Base-by-base conservation (phyloP, 306 rosid genomes). In the Coriaria nepalensis region DNA sequence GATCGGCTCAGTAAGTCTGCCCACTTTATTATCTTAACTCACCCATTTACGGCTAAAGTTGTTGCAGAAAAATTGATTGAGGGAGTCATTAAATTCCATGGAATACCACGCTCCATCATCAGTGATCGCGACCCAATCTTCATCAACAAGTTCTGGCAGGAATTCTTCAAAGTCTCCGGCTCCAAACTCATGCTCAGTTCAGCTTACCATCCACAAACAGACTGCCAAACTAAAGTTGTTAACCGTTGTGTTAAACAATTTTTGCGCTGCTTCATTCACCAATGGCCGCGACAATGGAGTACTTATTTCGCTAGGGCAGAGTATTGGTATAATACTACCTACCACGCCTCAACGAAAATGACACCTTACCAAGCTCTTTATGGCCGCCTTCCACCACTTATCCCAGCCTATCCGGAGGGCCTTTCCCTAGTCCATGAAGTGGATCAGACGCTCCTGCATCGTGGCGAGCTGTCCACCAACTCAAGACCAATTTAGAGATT, bases 291-390 rank as follows among this genome's bases (percentile, higher is more conserved):
- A 9, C 8, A 20, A 4, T 46, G 50, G 34, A 20, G 34, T 13
- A 14, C 9, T 6, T 13, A 10, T 5, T 6, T 51, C 0, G n/a
- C 43, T 9, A 11, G 7, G 35, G 50, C 35, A 14, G 50, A 46
- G 20, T 46, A 46, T 20, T 46, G 34, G 50, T 46, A 46, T 9
- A 46, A 46, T 4, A 51, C 56, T 32, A 35, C 13, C 33, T 15
- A 13, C 14, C 2, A 14, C 10, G 11, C 2, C 10, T 38, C 41
- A 38, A 38, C 41, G 2, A 2, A 38, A 38, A 38, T 38, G 41
- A 38, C 4, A 38, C 41, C 41, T 9, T 38, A 6, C 41, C 41
- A 38, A 38, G 41, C 2, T 38, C 10, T 38, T 6, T 38, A 38
- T 38, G 41, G 41, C 2, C 10, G 41, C 7, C 10, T 38, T 6